Conservation (phyloP, 2,329 filamentous ascomycete genomes). For the Pestalotiopsis sp. region DNA sequence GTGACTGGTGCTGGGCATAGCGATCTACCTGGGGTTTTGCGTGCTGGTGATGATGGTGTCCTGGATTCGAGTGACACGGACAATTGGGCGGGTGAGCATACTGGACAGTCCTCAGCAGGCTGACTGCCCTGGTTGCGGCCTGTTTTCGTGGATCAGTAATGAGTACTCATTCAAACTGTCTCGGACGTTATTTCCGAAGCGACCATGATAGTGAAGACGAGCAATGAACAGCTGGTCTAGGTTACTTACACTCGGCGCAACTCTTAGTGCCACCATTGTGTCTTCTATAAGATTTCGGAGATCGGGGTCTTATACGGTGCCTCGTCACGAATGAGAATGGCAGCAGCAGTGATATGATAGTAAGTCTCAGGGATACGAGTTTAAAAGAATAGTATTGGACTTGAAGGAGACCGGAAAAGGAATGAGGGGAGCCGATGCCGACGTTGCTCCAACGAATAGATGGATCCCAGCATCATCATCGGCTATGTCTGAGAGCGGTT, state of each 20-base stretch:
- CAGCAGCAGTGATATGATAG: not conserved
- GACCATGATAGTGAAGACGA: not conserved
- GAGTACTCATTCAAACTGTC: not conserved
- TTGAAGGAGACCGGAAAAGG: not conserved
- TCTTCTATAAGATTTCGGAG: not conserved
- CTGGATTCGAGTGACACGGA: conserved; percentile 90
- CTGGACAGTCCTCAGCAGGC: conserved; percentile 84
- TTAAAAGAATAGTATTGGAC: not conserved
- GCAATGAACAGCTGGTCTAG: too few relatives aligned
- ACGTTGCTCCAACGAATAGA: not conserved
- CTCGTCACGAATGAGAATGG: not conserved
- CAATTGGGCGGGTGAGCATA: conserved; percentile 85
- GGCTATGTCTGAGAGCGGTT: not conserved
- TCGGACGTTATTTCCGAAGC: not conserved
- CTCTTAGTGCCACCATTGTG: conserved; percentile 34
- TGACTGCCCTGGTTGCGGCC: conserved; percentile 67
- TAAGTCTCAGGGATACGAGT: not conserved
- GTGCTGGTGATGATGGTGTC: conserved; percentile 68
- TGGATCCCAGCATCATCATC: not conserved
- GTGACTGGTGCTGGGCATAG: conserved; percentile 44
- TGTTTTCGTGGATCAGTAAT: conserved; percentile 26
- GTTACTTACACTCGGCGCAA: conserved; percentile 36
- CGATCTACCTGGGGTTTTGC: conserved; percentile 51
- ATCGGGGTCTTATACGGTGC: not conserved
- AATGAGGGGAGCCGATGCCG: not conserved